These are phyloP conservation scores for Cordyceps militaris DNA, from an alignment of 2,329 filamentous ascomycete species.

Conservation along the genomic window DNA sequence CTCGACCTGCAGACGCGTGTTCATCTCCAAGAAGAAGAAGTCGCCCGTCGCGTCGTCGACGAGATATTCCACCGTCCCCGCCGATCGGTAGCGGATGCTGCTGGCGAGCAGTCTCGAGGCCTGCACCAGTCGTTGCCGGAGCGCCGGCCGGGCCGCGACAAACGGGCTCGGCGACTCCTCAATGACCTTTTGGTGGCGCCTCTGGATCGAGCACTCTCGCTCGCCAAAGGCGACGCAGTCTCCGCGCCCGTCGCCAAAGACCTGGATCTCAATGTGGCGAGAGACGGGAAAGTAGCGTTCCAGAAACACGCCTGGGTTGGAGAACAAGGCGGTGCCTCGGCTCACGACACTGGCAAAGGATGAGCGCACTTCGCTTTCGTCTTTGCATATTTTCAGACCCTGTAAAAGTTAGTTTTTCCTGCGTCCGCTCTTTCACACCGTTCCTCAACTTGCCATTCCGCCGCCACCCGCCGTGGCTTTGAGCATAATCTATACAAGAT, in stretches of 20 bases:
- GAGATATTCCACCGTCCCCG: constrained; percentile 36
- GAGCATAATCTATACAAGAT: constrained; percentile 30
- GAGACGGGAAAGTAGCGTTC: constrained; percentile 31
- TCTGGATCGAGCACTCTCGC: constrained; percentile 39
- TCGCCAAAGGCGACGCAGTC: constrained; percentile 31
- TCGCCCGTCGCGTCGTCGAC: constrained; percentile 23
- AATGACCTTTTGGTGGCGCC: constrained; percentile 40
- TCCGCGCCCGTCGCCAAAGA: constrained; percentile 35
- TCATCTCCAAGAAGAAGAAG: constrained; percentile 41
- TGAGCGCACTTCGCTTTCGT: constrained; percentile 1
- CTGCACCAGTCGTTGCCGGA: not conserved
- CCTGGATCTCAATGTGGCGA: constrained; percentile 39
- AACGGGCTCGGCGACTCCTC: constrained; percentile 28
- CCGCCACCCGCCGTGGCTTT: constrained; percentile 37
- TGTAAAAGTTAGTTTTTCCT: constrained; percentile 8
- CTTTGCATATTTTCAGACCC: not conserved
- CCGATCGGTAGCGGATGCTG: constrained; percentile 24
- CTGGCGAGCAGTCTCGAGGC: not conserved
- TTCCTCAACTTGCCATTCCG: constrained; percentile 29
- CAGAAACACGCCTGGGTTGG: constrained; percentile 26
- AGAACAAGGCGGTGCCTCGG: constrained; percentile 15
- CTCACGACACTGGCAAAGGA: not conserved
- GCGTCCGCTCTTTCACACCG: not conserved
- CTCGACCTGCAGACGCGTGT: constrained; percentile 38
- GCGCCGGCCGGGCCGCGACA: not conserved